Base-by-base conservation (phyloP, 1,284 basidiomycete species). In the Ustilago esculenta region DNA sequence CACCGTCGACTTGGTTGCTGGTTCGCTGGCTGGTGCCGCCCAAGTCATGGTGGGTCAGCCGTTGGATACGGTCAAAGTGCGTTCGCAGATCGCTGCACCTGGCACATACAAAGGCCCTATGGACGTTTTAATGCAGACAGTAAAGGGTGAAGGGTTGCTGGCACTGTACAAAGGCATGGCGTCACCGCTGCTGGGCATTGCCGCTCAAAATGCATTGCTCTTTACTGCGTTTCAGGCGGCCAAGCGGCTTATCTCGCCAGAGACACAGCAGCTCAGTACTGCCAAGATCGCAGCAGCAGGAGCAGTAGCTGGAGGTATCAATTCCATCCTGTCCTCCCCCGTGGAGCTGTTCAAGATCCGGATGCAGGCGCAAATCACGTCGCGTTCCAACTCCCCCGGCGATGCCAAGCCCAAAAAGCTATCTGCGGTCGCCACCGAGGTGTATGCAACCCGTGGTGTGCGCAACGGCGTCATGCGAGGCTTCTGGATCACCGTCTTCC, bases 141-240 rank as follows among this genome's bases (percentile, higher is more conserved):
- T 76, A 0, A 14, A 41, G 0, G 40, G 48, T 5, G 75, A 76
- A 51, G 75, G 75, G 12, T 4, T 71, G 0, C 36, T 73, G 11
- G 75, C 70, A 1, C 40, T 76, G 29, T 76, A 74, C 44, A 76
- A 75, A 29, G 75, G 92, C 35, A 94, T 94, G 92, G 86, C 90
- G 0, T 92, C 91, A 42, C 95, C 95, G 0, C 85, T 98, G 9
- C 61, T 96, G 39, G 95, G 95, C n/a, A 91, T 98, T 25, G 92
- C 94, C 1, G 94, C 92, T 6, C 94, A 98, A 75, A 98, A 98
- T 83, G 95, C 92, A 11, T 86, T 98, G 17, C 87, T 98, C 7
- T 98, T 98, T 83, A 91, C 92, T 0, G 89, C 93, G 0, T 97
- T 96, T 76, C 90, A 88, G 14, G 84, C 87, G 5, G 90, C 92